A percentile compares a stretch with the other conserved stretches of the same genome.
phyloP scores from a whole-genome alignment of 768 basidiomycete species.

The Tephrocybe sp. region DNA sequence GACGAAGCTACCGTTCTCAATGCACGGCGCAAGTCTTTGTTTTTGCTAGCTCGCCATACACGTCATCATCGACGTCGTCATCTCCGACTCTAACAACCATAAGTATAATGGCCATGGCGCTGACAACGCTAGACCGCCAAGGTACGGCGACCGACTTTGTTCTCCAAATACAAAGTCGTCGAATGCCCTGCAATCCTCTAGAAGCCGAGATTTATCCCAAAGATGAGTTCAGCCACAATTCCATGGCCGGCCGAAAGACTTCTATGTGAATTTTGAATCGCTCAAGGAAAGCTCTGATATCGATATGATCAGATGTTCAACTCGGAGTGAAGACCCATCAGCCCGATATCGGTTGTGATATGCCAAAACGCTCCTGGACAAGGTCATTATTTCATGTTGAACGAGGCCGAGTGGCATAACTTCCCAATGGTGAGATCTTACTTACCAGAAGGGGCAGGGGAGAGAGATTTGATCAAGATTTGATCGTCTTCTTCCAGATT shows the following conservation, averaged over 20 bases:
- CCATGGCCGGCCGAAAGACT: no score
- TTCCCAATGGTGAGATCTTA: background rate
- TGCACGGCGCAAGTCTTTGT: no score
- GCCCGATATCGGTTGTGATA: no score
- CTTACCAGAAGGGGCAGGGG: background rate
- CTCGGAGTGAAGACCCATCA: no score
- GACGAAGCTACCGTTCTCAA: background rate
- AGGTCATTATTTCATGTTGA: background rate
- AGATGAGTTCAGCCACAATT: background rate
- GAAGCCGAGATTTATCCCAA: background rate
- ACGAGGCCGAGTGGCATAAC: background rate
- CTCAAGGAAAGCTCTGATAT: no score
- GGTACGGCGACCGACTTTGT: background rate
- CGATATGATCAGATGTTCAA: no score
- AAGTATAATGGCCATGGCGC: no score
- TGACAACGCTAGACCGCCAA: no score
- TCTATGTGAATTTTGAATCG: no score
- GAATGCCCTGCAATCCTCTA: background rate
- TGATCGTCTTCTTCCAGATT: constrained; percentile 14
- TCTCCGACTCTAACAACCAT: background rate
- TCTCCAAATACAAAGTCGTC: background rate
- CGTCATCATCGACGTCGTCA: background rate
- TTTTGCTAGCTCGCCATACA: background rate
- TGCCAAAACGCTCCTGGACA: background rate
- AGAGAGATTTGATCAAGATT: constrained; percentile 16